phyloP scores from a whole-genome alignment of 179 eudicot genomes.

The Heliamphora pulchella region DNA sequence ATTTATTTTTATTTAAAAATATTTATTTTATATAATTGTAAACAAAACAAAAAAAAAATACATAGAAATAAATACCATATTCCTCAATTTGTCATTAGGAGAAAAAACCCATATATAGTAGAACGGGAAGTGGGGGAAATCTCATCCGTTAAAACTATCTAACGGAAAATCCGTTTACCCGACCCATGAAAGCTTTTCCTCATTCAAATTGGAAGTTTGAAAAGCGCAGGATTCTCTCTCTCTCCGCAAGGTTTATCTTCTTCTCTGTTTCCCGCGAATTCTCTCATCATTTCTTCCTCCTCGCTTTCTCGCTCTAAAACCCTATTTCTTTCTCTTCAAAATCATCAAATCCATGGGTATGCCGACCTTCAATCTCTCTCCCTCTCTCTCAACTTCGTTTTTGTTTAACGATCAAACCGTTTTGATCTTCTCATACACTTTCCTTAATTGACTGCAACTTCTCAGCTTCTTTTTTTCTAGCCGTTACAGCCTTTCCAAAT shows the following conservation, averaged over 20 bases:
- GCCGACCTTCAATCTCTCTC: neutral
- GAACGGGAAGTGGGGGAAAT: too few relatives aligned
- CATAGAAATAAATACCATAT: too few relatives aligned
- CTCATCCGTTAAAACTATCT: too few relatives aligned
- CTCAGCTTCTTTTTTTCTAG: neutral
- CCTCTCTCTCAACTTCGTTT: neutral
- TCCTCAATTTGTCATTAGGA: too few relatives aligned
- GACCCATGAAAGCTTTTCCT: neutral
- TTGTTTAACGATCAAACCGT: neutral
- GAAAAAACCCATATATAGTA: too few relatives aligned
- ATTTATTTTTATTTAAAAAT: too few relatives aligned
- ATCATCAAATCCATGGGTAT: neutral
- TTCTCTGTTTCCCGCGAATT: slow-evolving; percentile 13
- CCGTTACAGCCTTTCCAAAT: slow-evolving; percentile 11
- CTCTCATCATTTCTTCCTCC: neutral
- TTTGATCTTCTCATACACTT: neutral
- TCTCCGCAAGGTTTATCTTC: neutral
- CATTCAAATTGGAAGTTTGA: neutral
- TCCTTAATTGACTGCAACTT: neutral
- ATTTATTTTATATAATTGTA: too few relatives aligned
- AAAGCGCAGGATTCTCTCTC: neutral
- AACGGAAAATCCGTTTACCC: neutral
- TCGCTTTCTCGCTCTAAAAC: neutral
- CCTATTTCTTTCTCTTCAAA: neutral
- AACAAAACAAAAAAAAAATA: too few relatives aligned